Base-by-base conservation (phyloP, 2,329 filamentous ascomycete genomes). In the Trichoderma sp. region DNA sequence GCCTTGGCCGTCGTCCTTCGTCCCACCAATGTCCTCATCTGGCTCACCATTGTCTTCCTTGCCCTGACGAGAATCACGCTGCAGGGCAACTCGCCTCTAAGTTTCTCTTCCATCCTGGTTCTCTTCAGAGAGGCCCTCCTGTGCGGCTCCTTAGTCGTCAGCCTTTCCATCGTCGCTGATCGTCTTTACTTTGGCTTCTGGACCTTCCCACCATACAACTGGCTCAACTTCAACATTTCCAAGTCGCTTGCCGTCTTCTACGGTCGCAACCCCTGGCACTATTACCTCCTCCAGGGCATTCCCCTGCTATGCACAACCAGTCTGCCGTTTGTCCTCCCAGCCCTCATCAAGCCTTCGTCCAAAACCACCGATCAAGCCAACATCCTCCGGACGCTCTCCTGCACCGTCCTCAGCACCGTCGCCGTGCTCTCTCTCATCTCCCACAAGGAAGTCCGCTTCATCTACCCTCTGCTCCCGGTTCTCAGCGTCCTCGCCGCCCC, bases 381-480 rank as follows among this genome's bases (percentile, higher is more conserved):
- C 22, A 73, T 72, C 64, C 77, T 78, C 75, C 70, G 63, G 76
- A 80, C 70, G 39, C 80, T 94, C 9, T 83, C 88, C 10, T 82
- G 84, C 34, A 82, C 87, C 8, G 83, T 90, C 50, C 70, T 89
- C 65, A 78, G 87, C 34, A 91, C 90, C 67, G 80, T 91, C 10
- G 76, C 80, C 1, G 78, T 83, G 2, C 84, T 98, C 37, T 97
- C 92, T 1, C 76, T 92, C 56, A 92, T 98, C 72, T 89, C 93
- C 1, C 95, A 99, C 81, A 99, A 99, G 78, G 95, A 99, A 83
- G 92, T 97, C 73, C 92, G 95, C 74, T 99, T 99, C 82, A 92
- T 98, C 72, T 97, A 97, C 74, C 94, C 95, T 1, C 85, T 99
- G 19, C 85, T 98, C 2, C 94, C 95, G 1, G 85, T 90, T n/a